Evolutionary conservation across 352 stramenopile species (phyloP), one percentile per base, ranked within the genome.

Genomic region (Globisporangium perplexum): DNA sequence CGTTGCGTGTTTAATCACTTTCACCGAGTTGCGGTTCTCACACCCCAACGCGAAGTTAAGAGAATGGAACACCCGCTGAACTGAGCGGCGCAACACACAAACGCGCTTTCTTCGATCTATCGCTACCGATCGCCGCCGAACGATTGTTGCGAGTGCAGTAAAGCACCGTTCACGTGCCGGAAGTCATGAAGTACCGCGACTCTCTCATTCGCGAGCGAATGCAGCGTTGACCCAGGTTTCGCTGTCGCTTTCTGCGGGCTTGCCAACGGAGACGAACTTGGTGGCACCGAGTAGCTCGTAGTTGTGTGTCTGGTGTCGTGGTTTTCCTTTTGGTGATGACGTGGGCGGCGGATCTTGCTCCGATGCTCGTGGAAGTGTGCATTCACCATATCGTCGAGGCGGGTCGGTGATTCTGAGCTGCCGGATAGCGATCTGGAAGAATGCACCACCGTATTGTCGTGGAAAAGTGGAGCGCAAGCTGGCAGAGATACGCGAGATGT

Each of bases 121-220:
- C 3, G 15, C 48, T 41, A 48, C 30, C 45, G 39, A 28, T 26
- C 15, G 4, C 53, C 35, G 17, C 58, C 45, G 48, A 66, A 66
- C 11, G 59, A 42, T 24, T 66, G 50, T 61, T 86, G 70, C 18
- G 68, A 75, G 15, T 50, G 65, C 39, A 85, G 20, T 0, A 86
- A 45, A 18, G 66, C 46, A 8, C 54, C 22, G 31, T 86, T 86
- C 10, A 72, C 52, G 10, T 68, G 44, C 5, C 74, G 73, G 31
- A 90, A 90, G 51, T 78, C 57, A 15, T 77, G 61, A 5, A 88
- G 31, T 3, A 88, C 69, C 15, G 48, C 47, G 24, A 87, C 65
- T 3, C 62, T 63, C 20, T 66, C 60, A 18, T 15, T 59, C 20
- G 48, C 41, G 15, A 52, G 56, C 11, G 28, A 12, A 14, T 65